These are phyloP conservation scores for Phallus indusiatus DNA, from an alignment of 768 basidiomycete genomes.

Conservation along the genomic window DNA sequence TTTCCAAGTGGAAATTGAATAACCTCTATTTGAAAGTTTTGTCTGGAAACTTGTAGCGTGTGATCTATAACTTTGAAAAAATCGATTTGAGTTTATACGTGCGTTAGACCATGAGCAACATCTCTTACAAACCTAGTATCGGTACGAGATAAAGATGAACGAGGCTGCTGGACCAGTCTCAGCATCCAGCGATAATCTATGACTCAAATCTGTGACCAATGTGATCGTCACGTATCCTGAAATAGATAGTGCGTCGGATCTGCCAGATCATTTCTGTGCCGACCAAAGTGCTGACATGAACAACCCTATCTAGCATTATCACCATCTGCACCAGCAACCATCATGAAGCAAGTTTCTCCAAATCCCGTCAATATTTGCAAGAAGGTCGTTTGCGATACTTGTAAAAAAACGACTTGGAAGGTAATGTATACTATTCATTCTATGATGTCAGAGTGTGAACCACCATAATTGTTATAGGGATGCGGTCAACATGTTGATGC, in stretches of 20 bases:
- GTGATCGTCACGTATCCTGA: no score
- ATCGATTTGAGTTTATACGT: no score
- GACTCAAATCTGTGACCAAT: not conserved
- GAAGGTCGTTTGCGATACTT: not conserved
- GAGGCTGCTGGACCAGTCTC: not conserved
- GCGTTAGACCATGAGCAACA: no score
- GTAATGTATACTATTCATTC: not conserved
- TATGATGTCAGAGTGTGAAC: not conserved
- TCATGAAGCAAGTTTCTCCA: not conserved
- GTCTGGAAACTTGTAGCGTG: no score
- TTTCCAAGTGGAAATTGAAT: not conserved
- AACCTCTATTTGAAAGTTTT: not conserved
- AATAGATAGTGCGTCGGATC: no score
- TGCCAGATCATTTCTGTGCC: no score
- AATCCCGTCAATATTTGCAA: not conserved
- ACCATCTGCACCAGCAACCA: not conserved
- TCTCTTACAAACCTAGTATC: no score
- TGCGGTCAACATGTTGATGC: not conserved
- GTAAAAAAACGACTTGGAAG: not conserved
- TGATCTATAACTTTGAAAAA: no score
- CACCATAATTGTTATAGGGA: not conserved
- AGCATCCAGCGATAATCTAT: not conserved
- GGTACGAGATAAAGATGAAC: no score
- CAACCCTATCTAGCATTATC: no score
- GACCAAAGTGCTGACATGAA: no score